phyloP scores from a whole-genome alignment of 148 eudicot genomes.

The Nepenthes mirabilis region DNA sequence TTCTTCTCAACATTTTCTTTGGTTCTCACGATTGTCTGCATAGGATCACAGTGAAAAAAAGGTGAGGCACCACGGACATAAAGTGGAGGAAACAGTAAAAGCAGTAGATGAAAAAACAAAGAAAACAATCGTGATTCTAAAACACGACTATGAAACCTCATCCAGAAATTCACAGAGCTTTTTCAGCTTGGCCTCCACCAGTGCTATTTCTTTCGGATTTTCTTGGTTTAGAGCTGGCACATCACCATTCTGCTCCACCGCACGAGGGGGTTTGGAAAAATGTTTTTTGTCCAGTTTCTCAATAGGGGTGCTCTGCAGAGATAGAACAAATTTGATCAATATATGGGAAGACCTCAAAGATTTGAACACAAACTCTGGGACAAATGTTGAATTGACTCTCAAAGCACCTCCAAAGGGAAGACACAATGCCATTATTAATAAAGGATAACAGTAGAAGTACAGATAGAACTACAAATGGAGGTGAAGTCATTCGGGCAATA shows the following conservation, averaged over 20 bases:
- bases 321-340: not conserved
- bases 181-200: constrained; percentile 61
- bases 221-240: constrained; percentile 34
- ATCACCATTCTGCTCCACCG: constrained; percentile 40
- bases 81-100: too few relatives aligned
- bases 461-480: too few relatives aligned
- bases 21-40: constrained; percentile 72
- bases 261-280: constrained; percentile 50
- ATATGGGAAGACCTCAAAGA: not conserved
- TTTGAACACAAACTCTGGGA: too few relatives aligned
- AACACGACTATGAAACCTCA: constrained; percentile 37
- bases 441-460: too few relatives aligned
- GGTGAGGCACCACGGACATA: not conserved
- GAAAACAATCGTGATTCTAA: not conserved
- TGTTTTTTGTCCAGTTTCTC: constrained; percentile 81
- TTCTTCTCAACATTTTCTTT: constrained; percentile 89
- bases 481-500: too few relatives aligned
- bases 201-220: constrained; percentile 59
- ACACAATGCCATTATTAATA: too few relatives aligned
- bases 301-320: constrained; percentile 66
- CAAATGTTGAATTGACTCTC: too few relatives aligned
- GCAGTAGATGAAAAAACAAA: too few relatives aligned
- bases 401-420: too few relatives aligned
- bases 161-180: constrained; percentile 68
- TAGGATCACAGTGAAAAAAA: constrained; percentile 8